These are phyloP conservation scores for Annulohypoxylon nitens DNA, from an alignment of 495 filamentous ascomycete genomes.

Conservation along the genomic window DNA sequence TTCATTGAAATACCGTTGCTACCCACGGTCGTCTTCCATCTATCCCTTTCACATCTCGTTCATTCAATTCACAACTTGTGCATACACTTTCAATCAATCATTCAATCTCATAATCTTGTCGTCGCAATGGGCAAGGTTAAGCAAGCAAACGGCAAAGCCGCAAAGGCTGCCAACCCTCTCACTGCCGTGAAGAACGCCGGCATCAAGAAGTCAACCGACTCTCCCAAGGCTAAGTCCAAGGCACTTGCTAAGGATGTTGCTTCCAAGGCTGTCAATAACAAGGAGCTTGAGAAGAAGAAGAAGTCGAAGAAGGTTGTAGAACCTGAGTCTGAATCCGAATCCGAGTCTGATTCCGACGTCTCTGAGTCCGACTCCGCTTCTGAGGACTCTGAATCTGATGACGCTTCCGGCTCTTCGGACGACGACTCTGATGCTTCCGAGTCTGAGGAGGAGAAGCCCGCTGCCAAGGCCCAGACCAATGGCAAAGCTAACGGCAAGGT, in stretches of 20 bases:
- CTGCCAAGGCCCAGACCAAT: conserved; percentile 31
- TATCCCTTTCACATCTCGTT: conserved; percentile 32
- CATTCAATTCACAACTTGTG: conserved; percentile 41
- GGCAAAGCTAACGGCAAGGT: conserved; percentile 24
- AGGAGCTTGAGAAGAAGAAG: conserved; percentile 66
- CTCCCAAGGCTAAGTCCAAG: conserved; percentile 67
- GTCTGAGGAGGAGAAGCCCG: conserved; percentile 38
- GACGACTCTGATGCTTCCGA: conserved; percentile 17
- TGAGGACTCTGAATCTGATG: conserved; percentile 51
- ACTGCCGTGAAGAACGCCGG: conserved; percentile 55
- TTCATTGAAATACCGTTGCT: conserved; percentile 39
- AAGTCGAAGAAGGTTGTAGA: conserved; percentile 63
- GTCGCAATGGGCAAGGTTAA: conserved; percentile 70
- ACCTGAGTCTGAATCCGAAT: conserved; percentile 53
- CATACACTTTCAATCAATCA: conserved; percentile 28
- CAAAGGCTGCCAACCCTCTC: conserved; percentile 54
- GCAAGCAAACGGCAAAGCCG: conserved; percentile 61
- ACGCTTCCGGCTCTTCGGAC: conserved; percentile 47
- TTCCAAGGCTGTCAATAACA: conserved; percentile 57
- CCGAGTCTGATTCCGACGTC: conserved; percentile 52
- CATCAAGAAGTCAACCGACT: conserved; percentile 59
- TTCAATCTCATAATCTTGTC: conserved; percentile 23
- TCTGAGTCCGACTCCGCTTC: conserved; percentile 51
- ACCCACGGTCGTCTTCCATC: conserved; percentile 22
- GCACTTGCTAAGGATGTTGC: conserved; percentile 62